phyloP scores from a whole-genome alignment of 1,139 yeast genomes.

The Kluyveromyces sp. region DNA sequence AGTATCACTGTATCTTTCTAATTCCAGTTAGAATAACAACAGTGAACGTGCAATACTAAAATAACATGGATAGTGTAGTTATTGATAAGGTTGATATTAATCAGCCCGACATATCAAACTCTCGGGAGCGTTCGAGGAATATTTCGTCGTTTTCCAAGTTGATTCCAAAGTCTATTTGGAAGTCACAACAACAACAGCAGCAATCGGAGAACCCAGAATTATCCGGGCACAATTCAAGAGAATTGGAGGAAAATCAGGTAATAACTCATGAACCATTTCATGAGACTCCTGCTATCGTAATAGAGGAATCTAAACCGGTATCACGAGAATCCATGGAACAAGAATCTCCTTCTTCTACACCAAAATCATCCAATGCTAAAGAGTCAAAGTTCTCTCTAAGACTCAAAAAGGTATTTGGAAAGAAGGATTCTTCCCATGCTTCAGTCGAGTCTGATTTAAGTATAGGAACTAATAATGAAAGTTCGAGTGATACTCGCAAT shows the following conservation, averaged over 20 bases:
- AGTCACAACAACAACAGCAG: constrained; percentile 1
- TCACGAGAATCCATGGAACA: constrained; percentile 3
- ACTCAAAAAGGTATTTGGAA: constrained; percentile 3
- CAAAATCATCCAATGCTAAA: not conserved
- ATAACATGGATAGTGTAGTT: not conserved
- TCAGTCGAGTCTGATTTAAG: not conserved
- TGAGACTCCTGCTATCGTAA: not conserved
- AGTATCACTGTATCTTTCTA: too few relatives aligned
- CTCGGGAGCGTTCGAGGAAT: not conserved
- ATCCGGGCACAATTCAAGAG: not conserved
- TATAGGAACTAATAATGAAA: not conserved
- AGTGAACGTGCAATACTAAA: not conserved
- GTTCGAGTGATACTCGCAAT: not conserved
- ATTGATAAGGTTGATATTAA: not conserved
- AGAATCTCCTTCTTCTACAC: not conserved
- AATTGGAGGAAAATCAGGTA: not conserved
- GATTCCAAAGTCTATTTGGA: constrained; percentile 3
- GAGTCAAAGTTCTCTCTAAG: constrained; percentile 2
- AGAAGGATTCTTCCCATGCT: not conserved
- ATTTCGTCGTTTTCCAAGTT: constrained; percentile 1
- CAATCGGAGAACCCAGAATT: not conserved
- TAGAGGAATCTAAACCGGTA: not conserved
- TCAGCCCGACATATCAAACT: not conserved
- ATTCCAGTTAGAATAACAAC: too few relatives aligned
- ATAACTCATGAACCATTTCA: not conserved